Conservation (phyloP, 305 asterid genomes). For the Fraxinus platypoda region DNA sequence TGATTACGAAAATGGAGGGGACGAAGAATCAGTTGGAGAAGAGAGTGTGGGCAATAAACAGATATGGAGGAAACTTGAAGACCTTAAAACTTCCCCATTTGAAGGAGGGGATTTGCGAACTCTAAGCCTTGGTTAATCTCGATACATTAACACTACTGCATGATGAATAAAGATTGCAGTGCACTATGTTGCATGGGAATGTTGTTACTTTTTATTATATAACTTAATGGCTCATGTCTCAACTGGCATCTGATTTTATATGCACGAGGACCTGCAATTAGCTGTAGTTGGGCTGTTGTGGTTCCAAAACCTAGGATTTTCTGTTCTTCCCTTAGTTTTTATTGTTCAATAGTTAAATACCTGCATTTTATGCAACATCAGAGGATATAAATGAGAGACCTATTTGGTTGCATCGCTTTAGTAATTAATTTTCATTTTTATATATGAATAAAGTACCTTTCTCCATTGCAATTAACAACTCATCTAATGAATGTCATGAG, state of each 20-base stretch:
- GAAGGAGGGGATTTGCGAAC: constrained; percentile 69
- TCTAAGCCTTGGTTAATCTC: constrained; percentile 61
- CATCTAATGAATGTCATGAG: constrained; percentile 24
- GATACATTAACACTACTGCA: constrained; percentile 4
- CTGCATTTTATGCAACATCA: not conserved
- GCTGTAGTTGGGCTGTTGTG: constrained; percentile 12
- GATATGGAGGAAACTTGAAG: constrained; percentile 54
- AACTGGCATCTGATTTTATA: constrained; percentile 6
- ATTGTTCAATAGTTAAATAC: not conserved
- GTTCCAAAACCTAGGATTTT: not conserved
- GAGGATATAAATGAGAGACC: not conserved
- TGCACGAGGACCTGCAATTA: not conserved
- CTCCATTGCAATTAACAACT: constrained; percentile 21
- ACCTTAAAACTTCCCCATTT: constrained; percentile 49
- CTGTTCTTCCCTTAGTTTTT: not conserved
- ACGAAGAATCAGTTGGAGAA: constrained; percentile 53
- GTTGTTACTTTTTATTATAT: constrained; percentile 16
- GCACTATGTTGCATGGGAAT: not conserved
- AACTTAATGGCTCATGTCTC: constrained; percentile 11
- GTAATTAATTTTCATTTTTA: constrained; percentile 16
- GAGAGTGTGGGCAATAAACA: constrained; percentile 50
- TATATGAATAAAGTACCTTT: constrained; percentile 4
- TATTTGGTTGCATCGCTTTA: constrained; percentile 17
- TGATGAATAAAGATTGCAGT: constrained; percentile 10
- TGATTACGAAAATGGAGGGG: constrained; percentile 42